Conservation (phyloP, 495 filamentous ascomycete species). For the Talaromyces ruber region DNA sequence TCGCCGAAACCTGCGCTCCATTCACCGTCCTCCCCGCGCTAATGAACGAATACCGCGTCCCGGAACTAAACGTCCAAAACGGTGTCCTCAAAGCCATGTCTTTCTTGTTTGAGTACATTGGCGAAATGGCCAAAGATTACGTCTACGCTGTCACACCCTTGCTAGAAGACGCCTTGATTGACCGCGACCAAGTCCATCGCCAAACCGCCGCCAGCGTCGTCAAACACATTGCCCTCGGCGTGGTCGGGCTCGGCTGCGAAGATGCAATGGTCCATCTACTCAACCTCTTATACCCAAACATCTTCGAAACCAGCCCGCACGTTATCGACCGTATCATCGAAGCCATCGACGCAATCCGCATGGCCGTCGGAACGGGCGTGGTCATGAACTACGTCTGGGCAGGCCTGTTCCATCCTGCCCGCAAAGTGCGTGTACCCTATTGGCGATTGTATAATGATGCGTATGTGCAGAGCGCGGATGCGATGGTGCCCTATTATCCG, state of each 20-base stretch:
- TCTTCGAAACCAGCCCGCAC: conserved; percentile 97
- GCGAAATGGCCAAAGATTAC: conserved; percentile 99
- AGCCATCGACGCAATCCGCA: conserved; percentile 91
- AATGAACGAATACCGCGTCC: conserved; percentile 99
- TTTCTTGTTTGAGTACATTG: conserved; percentile 98
- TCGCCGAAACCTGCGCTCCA: conserved; percentile 98
- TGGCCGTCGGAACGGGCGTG: conserved; percentile 83
- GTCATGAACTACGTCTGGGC: conserved; percentile 98
- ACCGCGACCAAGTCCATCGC: conserved; percentile 96
- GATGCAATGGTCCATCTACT: conserved; percentile 98
- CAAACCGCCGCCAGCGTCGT: conserved; percentile 95
- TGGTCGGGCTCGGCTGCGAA: conserved; percentile 95
- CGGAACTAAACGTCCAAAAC: conserved; percentile 97
- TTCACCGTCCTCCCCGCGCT: conserved; percentile 98
- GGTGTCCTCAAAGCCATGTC: conserved; percentile 95
- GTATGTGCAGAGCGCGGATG: conserved; percentile 90
- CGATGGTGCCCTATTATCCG: conserved; percentile 94
- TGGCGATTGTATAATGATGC: conserved; percentile 95
- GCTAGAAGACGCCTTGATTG: conserved; percentile 94
- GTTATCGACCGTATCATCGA: conserved; percentile 97
- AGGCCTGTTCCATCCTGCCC: conserved; percentile 90
- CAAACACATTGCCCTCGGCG: conserved; percentile 93
- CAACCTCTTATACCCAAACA: conserved; percentile 90
- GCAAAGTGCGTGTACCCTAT: conserved; percentile 88
- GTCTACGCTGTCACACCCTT: conserved; percentile 97